Conservation (phyloP, 768 basidiomycete species). For the Sporobolomyces roseus region DNA sequence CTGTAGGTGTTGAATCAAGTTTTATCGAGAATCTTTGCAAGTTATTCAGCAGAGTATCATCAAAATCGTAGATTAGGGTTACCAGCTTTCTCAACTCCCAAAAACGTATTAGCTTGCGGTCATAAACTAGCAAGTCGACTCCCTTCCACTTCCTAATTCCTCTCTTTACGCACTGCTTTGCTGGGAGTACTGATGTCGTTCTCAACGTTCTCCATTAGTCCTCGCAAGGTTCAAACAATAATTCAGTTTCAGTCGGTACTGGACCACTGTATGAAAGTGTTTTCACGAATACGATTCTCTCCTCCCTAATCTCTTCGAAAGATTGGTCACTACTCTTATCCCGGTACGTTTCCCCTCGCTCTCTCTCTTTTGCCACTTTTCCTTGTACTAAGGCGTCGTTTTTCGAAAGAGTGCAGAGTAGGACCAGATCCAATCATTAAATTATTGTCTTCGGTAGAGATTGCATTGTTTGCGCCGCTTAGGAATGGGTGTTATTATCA, state of each 20-base stretch:
- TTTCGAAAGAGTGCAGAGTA: constrained; percentile 56
- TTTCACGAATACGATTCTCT: constrained; percentile 71
- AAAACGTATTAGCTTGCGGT: constrained; percentile 64
- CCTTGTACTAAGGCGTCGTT: too few species aligned
- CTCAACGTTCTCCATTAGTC: too few species aligned
- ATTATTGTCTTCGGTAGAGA: constrained; percentile 60
- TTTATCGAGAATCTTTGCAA: constrained; percentile 17
- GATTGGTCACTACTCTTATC: constrained; percentile 66
- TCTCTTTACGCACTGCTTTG: background rate
- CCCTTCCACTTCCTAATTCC: too few species aligned
- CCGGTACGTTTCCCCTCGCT: too few species aligned
- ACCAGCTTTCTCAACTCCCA: constrained; percentile 38
- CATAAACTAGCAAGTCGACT: constrained; percentile 60
- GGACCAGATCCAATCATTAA: constrained; percentile 74
- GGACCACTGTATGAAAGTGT: constrained; percentile 53
- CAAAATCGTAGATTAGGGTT: background rate
- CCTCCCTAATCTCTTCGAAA: constrained; percentile 57
- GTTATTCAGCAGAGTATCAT: background rate
- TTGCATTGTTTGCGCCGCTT: constrained; percentile 69
- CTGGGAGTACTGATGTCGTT: too few species aligned
- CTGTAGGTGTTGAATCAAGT: constrained; percentile 33
- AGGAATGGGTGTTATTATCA: constrained; percentile 83
- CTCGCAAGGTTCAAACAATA: too few species aligned
- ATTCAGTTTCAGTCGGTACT: constrained; percentile 51
- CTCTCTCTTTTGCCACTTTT: too few species aligned